Conservation (phyloP, 2,329 filamentous ascomycete species). For the Aspergillus brunneoviolaceus region DNA sequence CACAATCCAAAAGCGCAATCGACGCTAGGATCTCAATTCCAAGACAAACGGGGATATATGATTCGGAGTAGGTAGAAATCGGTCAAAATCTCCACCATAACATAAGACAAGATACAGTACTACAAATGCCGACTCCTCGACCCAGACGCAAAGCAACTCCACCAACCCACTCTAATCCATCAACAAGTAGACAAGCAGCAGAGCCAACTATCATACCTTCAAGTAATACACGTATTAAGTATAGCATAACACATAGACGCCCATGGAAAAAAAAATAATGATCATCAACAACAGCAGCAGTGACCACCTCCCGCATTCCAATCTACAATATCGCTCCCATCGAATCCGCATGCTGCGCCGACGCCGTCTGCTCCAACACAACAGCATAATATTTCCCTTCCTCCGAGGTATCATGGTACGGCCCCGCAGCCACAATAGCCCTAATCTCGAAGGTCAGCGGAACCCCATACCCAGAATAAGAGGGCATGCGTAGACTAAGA, state of each 20-base stretch:
- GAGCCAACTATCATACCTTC: too few relatives aligned
- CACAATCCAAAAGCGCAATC: too few relatives aligned
- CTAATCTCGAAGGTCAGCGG: conserved; percentile 16
- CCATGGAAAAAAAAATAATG: too few relatives aligned
- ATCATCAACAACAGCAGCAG: background rate
- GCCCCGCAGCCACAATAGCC: conserved; percentile 35
- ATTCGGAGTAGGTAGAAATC: too few relatives aligned
- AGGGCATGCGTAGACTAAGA: background rate
- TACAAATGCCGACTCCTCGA: background rate
- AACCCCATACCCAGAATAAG: background rate
- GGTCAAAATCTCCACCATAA: background rate
- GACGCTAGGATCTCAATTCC: too few relatives aligned
- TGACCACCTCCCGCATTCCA: background rate
- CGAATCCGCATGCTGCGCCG: background rate
- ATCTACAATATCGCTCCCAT: conserved; percentile 5
- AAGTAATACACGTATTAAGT: too few relatives aligned
- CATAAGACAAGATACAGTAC: background rate
- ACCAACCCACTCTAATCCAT: background rate
- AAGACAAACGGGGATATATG: too few relatives aligned
- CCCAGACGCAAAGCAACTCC: too few relatives aligned
- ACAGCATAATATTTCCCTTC: conserved; percentile 41
- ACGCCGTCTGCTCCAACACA: conserved; percentile 31
- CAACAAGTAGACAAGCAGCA: background rate
- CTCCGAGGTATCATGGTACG: conserved; percentile 37
- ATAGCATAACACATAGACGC: background rate